A percentile compares a stretch with the other conserved stretches of the same genome.
These are phyloP conservation scores for Colletotrichum sp. DNA, from an alignment of 2,329 filamentous ascomycete genomes.

Conservation along the genomic window DNA sequence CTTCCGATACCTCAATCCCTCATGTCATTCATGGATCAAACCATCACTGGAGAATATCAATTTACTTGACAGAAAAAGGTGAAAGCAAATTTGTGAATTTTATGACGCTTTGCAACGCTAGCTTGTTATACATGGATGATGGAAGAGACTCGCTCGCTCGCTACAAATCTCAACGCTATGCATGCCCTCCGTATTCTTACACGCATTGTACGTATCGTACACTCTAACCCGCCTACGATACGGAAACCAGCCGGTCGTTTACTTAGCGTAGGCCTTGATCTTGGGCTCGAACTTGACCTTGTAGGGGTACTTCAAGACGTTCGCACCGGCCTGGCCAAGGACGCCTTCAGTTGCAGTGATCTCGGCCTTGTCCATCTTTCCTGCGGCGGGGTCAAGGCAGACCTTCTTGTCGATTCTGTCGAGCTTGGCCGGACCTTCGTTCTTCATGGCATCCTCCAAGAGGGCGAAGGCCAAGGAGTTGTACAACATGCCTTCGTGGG, in stretches of 20 bases:
- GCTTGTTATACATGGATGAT: not conserved
- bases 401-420: not conserved
- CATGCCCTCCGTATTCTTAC: not conserved
- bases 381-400: not conserved
- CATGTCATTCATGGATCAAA: too few species aligned
- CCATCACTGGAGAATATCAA: accelerated
- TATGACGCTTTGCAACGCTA: not conserved
- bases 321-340: not conserved
- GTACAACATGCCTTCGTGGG: constrained; percentile 52
- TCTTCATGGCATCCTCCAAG: constrained; percentile 33
- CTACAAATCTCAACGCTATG: not conserved
- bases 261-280: not conserved
- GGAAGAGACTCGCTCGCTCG: not conserved
- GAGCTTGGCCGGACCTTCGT: not conserved
- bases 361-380: not conserved
- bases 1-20: not conserved
- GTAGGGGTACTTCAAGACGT: not conserved
- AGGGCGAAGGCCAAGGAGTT: constrained; percentile 42
- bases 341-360: not conserved
- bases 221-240: accelerated
- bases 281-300: not conserved
- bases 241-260: not conserved
- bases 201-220: not conserved
- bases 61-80: too few species aligned
- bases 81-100: not conserved